Conservation (phyloP, 495 filamentous ascomycete species). For the Lophiotrema nucula region DNA sequence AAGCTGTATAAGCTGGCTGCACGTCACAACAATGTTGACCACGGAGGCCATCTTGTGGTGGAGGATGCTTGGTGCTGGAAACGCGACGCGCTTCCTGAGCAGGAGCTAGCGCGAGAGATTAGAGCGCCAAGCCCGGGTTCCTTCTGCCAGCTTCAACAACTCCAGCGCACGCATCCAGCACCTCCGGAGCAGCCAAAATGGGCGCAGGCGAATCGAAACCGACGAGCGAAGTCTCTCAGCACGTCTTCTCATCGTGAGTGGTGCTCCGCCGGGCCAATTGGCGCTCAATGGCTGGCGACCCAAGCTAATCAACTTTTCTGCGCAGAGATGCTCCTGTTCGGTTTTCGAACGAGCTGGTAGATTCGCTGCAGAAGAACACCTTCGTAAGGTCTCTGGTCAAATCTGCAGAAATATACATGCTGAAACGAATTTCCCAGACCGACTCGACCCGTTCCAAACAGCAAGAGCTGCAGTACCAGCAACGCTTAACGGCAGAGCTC, state of each 20-base stretch:
- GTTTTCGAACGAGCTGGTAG: slow-evolving; percentile 80
- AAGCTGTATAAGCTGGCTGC: too few relatives aligned
- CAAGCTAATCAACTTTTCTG: slow-evolving; percentile 12
- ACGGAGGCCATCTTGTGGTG: too few relatives aligned
- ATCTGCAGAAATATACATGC: neutral
- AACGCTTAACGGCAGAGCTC: slow-evolving; percentile 82
- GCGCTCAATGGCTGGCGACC: neutral
- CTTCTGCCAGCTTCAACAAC: slow-evolving; percentile 13
- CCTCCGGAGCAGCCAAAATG: slow-evolving; percentile 35
- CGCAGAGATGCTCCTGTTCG: slow-evolving; percentile 76
- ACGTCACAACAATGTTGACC: too few relatives aligned
- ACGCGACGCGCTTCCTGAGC: too few relatives aligned
- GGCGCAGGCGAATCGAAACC: slow-evolving; percentile 42
- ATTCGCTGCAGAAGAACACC: slow-evolving; percentile 75
- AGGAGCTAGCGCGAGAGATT: slow-evolving; percentile 6
- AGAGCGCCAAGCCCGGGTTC: slow-evolving; percentile 17
- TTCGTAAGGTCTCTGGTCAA: slow-evolving; percentile 58
- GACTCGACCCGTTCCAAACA: slow-evolving; percentile 80
- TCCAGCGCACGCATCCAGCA: slow-evolving; percentile 5
- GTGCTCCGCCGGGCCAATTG: slow-evolving; percentile 5
- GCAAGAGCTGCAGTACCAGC: slow-evolving; percentile 84
- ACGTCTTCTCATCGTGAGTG: slow-evolving; percentile 44
- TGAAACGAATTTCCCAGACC: slow-evolving; percentile 54
- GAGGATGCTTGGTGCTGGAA: too few relatives aligned
- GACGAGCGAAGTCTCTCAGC: slow-evolving; percentile 34